phyloP scores from a whole-genome alignment of 495 filamentous ascomycete genomes.

The Penicillium herquei region DNA sequence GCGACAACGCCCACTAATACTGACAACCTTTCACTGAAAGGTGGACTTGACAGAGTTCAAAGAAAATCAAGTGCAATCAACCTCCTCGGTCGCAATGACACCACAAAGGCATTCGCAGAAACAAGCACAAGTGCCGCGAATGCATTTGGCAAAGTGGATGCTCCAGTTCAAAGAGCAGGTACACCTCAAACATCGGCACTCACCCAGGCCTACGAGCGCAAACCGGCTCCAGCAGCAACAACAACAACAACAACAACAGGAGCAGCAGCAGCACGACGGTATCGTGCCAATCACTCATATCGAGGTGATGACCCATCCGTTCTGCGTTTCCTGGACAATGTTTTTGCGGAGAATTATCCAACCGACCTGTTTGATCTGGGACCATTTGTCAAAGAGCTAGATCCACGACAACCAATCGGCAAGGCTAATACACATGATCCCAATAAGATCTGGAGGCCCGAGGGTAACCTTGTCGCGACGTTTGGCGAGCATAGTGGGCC shows the following conservation, averaged over 20 bases:
- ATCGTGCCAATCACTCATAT: slow-evolving; percentile 66
- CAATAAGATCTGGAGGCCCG: slow-evolving; percentile 73
- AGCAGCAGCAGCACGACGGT: slow-evolving; percentile 26
- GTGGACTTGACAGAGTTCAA: slow-evolving; percentile 31
- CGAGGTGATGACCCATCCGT: slow-evolving; percentile 86
- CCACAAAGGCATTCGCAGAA: slow-evolving; percentile 76
- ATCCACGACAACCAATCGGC: slow-evolving; percentile 60
- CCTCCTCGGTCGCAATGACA: slow-evolving; percentile 75
- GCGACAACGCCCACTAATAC: slow-evolving; percentile 36
- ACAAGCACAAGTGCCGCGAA: slow-evolving; percentile 77
- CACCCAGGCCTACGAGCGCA: slow-evolving; percentile 33
- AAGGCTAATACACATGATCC: slow-evolving; percentile 51
- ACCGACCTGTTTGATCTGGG: slow-evolving; percentile 70
- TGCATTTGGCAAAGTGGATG: slow-evolving; percentile 84
- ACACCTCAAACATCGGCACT: slow-evolving; percentile 28
- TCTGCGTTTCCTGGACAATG: slow-evolving; percentile 78
- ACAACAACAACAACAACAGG: slow-evolving; percentile 8
- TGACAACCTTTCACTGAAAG: slow-evolving; percentile 32
- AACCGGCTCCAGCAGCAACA: slow-evolving; percentile 13
- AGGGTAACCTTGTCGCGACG: slow-evolving; percentile 77
- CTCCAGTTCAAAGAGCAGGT: slow-evolving; percentile 50
- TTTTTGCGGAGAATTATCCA: slow-evolving; percentile 89
- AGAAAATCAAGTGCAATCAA: slow-evolving; percentile 80
- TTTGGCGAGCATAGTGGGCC: slow-evolving; percentile 84
- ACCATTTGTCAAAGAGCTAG: slow-evolving; percentile 72